Evolutionary conservation across 2,329 filamentous ascomycete genomes (phyloP).

Genomic region (Phoma sp.): DNA sequence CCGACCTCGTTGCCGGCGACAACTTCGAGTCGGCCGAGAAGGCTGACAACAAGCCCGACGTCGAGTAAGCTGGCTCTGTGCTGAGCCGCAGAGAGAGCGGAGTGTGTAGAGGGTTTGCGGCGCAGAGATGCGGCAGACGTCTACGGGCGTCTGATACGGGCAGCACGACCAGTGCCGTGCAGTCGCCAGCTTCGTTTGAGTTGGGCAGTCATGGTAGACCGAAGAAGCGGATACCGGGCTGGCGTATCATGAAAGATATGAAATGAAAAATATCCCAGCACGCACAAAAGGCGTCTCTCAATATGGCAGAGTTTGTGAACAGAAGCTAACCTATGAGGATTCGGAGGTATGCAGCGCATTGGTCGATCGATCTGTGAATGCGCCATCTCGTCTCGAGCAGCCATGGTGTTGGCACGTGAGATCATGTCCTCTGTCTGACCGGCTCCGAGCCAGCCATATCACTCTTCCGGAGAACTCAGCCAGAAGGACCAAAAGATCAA

Average conservation of each 20-base stretch:
- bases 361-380: no score
- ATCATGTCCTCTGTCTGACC: no score
- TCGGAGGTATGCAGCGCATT: no score
- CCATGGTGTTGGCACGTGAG: no score
- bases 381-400: no score
- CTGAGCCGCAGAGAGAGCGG: slow-evolving; percentile 17
- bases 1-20: slow-evolving; percentile 94
- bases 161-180: slow-evolving; percentile 21
- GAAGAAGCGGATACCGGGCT: slow-evolving; percentile 37
- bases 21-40: slow-evolving; percentile 79
- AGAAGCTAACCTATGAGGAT: background rate
- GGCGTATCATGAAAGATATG: slow-evolving; percentile 44
- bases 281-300: slow-evolving; percentile 9
- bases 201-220: slow-evolving; percentile 38
- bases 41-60: slow-evolving; percentile 64
- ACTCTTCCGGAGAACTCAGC: no score
- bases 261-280: slow-evolving; percentile 46
- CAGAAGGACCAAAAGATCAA: no score
- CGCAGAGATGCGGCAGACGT: slow-evolving; percentile 27
- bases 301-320: background rate
- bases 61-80: slow-evolving; percentile 68
- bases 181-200: slow-evolving; percentile 25
- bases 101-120: slow-evolving; percentile 27
- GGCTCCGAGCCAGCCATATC: no score
- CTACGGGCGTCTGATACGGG: slow-evolving; percentile 16